These are phyloP conservation scores for Dendrocalamus latiflorus DNA, from an alignment of 202 grass and related monocot species.

Conservation along the genomic window DNA sequence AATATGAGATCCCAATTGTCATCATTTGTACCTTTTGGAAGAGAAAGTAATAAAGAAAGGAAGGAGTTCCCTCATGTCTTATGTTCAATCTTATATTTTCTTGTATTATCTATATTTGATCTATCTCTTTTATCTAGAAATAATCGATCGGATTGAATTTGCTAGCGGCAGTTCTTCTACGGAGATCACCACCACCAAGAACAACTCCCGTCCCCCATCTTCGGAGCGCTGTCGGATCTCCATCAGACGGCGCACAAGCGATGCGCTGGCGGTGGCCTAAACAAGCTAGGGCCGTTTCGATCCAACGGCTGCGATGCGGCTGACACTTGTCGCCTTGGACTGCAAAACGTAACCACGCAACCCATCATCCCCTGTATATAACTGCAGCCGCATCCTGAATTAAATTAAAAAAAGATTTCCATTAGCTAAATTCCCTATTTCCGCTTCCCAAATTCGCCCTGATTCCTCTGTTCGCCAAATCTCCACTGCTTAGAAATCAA, in stretches of 20 bases:
- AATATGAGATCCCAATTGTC: too few species aligned
- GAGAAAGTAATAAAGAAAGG: too few species aligned
- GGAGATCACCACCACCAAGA: not conserved
- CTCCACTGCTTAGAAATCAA: not conserved
- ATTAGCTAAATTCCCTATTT: not conserved
- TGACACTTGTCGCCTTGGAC: conserved; percentile 1
- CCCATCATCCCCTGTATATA: conserved; percentile 1
- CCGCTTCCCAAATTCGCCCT: not conserved
- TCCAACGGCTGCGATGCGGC: conserved; percentile 13
- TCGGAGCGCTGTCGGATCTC: not conserved
- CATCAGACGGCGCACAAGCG: not conserved
- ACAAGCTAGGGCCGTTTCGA: not conserved
- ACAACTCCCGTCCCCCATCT: not conserved
- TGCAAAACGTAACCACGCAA: not conserved
- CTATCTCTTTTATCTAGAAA: too few species aligned
- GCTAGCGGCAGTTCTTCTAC: too few species aligned
- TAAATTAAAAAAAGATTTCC: not conserved
- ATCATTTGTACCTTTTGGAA: too few species aligned
- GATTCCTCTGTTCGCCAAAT: conserved; percentile 21
- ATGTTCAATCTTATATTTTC: too few species aligned
- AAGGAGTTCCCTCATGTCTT: too few species aligned
- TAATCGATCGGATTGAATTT: too few species aligned
- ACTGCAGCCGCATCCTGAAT: not conserved
- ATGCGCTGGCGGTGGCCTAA: not conserved
- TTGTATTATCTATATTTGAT: too few species aligned